Conservation (phyloP, 768 basidiomycete species). For the Agaricus bisporus region DNA sequence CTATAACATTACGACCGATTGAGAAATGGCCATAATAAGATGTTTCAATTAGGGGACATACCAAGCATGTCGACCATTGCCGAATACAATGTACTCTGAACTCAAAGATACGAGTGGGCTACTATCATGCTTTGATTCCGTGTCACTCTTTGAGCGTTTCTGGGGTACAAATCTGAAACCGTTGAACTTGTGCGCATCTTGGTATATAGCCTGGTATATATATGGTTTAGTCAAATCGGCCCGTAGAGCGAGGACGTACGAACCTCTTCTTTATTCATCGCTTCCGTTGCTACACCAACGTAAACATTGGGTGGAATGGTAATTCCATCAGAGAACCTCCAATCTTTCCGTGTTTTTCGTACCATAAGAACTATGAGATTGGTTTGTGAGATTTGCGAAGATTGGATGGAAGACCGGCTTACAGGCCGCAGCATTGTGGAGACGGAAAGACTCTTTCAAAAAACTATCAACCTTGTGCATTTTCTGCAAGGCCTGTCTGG, state of each 20-base stretch:
- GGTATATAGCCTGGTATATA: not conserved
- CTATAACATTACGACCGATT: conserved; percentile 7
- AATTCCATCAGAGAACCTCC: conserved; percentile 38
- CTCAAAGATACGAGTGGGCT: conserved; percentile 21
- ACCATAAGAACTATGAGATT: conserved; percentile 21
- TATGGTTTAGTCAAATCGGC: not conserved
- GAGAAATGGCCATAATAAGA: not conserved
- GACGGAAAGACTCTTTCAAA: conserved; percentile 29
- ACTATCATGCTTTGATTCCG: conserved; percentile 9
- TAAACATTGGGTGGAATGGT: conserved; percentile 10
- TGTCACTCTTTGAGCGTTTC: conserved; percentile 10
- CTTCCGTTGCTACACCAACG: conserved; percentile 21
- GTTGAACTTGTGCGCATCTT: conserved; percentile 27
- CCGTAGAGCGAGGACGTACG: conserved; percentile 12
- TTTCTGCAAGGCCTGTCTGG: conserved; percentile 26
- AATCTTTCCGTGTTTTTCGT: conserved; percentile 29
- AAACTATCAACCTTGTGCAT: conserved; percentile 43
- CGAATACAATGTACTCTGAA: conserved; percentile 22
- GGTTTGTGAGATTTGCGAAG: too few species aligned
- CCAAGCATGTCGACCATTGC: conserved; percentile 25
- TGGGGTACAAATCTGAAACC: conserved; percentile 26
- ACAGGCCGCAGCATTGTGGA: not conserved
- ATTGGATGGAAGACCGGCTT: not conserved
- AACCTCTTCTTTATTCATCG: conserved; percentile 25
- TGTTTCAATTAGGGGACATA: conserved; percentile 1